phyloP scores from a whole-genome alignment of 2,329 filamentous ascomycete species.

The Epichloe scottii region DNA sequence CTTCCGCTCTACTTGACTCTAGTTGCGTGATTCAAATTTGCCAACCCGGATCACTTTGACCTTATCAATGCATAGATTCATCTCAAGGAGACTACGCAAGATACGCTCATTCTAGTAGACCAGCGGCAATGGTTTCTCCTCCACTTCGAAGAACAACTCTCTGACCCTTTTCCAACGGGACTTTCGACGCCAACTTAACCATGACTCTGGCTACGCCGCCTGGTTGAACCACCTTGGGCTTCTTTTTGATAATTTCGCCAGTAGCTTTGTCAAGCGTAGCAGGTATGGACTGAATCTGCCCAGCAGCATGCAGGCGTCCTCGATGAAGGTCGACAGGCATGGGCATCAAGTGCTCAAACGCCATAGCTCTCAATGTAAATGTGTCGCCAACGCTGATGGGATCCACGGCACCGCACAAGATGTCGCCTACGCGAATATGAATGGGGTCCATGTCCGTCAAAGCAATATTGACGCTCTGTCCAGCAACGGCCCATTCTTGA shows the following conservation, averaged over 20 bases:
- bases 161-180: slow-evolving; percentile 70
- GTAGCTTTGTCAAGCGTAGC: slow-evolving; percentile 68
- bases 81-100: not conserved
- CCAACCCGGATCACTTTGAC: not conserved
- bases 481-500: slow-evolving; percentile 82
- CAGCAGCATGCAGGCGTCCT: slow-evolving; percentile 68
- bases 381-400: slow-evolving; percentile 59
- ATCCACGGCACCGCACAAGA: slow-evolving; percentile 59
- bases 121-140: slow-evolving; percentile 79
- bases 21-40: not conserved
- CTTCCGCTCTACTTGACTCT: not conserved
- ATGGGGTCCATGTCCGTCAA: slow-evolving; percentile 74
- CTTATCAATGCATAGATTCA: not conserved
- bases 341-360: slow-evolving; percentile 80
- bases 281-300: slow-evolving; percentile 57
- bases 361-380: slow-evolving; percentile 74
- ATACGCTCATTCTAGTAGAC: slow-evolving; percentile 56
- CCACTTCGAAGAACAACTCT: slow-evolving; percentile 69
- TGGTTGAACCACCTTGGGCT: slow-evolving; percentile 71
- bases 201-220: slow-evolving; percentile 64
- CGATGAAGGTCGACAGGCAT: slow-evolving; percentile 83
- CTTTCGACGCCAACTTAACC: slow-evolving; percentile 58
- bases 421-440: slow-evolving; percentile 72
- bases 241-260: slow-evolving; percentile 67
- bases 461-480: slow-evolving; percentile 78